Base-by-base conservation (phyloP, 2,329 filamentous ascomycete species). In the Niveomyces coronatus region DNA sequence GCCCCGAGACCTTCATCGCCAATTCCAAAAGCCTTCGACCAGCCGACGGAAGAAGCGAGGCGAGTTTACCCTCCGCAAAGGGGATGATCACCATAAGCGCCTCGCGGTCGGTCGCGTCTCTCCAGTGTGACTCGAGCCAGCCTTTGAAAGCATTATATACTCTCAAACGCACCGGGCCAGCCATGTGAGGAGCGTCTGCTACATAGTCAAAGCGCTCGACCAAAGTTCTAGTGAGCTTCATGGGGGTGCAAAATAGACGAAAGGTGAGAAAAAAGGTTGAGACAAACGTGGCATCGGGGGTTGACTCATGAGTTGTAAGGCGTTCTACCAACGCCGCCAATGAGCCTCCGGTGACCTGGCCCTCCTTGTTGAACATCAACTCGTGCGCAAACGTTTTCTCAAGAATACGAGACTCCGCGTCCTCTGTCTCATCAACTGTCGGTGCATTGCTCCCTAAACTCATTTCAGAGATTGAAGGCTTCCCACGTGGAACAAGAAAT, bases 141-240 rank as follows among this genome's bases (percentile, higher is more conserved):
- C 85, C 84, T 61, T 98, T 98, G 70, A 98, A 86, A 40, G 87
- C 81, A 55, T 98, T 96, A 66, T 93, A 96, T 2, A 96, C 86
- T 36, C 91, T 78, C 33, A 98, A 67, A 35, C 88, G 79, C 16
- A 96, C 89, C 0, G 89, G 85, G 3, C 71, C 74, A 16, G 87
- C 79, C 45, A 88, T 62, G 42, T 79, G 73, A 16, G 79, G 75
- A 33, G 80, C 83, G 43, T 91, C 82, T 10, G 77, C 82, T 26
- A 94, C 82, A 49, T 95, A 94, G 42, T 95, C 85, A 57, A 94
- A 98, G 20, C 93, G 80, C 41, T 91, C 82, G 37, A 93, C 82
- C n/a, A 98, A 70, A 4, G 80, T 75, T 54, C 86, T 75, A 0
- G 88, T 83, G 44, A 98, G 75, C 44, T 85, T 78, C 6, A 72